Percentiles rank a stretch among this genome's conserved stretches.
phyloP scores from a whole-genome alignment of 352 stramenopile species.

The Elongisporangium anandrum region DNA sequence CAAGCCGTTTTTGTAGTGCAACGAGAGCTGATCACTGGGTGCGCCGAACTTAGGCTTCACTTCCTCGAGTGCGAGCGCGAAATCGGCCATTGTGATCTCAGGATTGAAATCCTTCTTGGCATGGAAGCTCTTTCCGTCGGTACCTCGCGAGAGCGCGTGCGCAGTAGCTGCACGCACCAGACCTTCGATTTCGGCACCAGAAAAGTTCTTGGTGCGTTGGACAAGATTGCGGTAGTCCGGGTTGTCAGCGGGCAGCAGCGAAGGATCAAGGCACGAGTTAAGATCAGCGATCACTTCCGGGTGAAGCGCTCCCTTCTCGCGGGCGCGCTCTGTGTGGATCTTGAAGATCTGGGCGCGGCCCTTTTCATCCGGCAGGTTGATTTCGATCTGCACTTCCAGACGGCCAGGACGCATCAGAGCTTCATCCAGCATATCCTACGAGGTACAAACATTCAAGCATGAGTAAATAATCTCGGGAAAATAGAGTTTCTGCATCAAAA shows the following conservation, averaged over 20 bases:
- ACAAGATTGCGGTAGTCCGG: conserved; percentile 90
- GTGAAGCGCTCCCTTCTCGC: conserved; percentile 71
- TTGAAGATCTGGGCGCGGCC: conserved; percentile 97
- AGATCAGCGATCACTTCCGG: conserved; percentile 70
- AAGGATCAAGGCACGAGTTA: conserved; percentile 64
- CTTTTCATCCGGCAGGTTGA: conserved; percentile 95
- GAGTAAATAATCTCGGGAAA: too few species aligned
- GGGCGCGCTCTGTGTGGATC: conserved; percentile 94
- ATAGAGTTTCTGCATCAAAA: not conserved
- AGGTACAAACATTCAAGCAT: not conserved
- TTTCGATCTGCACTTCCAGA: conserved; percentile 99
- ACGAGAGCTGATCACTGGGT: conserved; percentile 90
- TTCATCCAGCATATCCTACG: conserved; percentile 91
- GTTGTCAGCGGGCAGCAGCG: conserved; percentile 56
- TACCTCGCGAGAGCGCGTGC: conserved; percentile 78
- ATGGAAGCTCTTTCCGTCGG: conserved; percentile 81
- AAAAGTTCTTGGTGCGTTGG: conserved; percentile 98
- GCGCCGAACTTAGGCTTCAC: conserved; percentile 98
- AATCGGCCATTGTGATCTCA: conserved; percentile 90
- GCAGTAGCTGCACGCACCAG: conserved; percentile 93
- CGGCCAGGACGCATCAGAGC: conserved; percentile 97
- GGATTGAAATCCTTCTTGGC: conserved; percentile 75
- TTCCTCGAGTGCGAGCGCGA: conserved; percentile 93
- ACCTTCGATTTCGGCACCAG: conserved; percentile 97
- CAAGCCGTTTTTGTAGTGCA: conserved; percentile 96